Evolutionary conservation across 2,329 filamentous ascomycete species (phyloP), one percentile per base, ranked within the genome.

Genomic region (Coniochaeta sp.): DNA sequence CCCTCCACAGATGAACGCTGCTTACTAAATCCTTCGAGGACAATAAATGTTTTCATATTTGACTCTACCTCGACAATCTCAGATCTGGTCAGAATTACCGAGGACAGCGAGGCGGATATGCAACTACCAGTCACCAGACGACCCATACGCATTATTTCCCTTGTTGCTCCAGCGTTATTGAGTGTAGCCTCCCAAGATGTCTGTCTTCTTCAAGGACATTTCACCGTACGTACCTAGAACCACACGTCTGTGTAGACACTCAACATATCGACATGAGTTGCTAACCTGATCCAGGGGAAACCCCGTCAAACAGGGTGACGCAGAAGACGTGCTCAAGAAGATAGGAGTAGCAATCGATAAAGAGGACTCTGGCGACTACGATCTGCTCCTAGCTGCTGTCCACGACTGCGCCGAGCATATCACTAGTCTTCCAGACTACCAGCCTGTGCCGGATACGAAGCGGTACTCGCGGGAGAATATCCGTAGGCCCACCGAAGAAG

Each of bases 381-480:
- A 76, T 22, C 74, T 75, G 11, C 73, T 82, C 1, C 71, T 82
- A 0, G 79, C 79, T 19, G 80, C 79, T 0, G 75, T 81, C 0
- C 79, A 82, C 60, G 79, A 82, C 59, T 79, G 78, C 43, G 79
- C 79, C 0, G 74, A 80, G 58, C 71, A 73, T 0, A 69, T 82
- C 43, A 67, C 71, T 3, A 69, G 67, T 14, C 67, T 82, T 0
- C 76, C 77, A 1, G 79, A 83, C 61, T 83, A 81, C 60, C 72
- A 79, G 31, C 73, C 77, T 0, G 50, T 65, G 0, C 70, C 77
- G 1, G 74, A 81, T 57, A 64, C 69, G n/a, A 65, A 73, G 3
- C 71, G 66, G 14, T 81, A 78, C 59, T 79, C 79, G 0, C 76
- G 80, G 36, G 67, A 77, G 54, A 69, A 78, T 57, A 59, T 82